These are phyloP conservation scores for Gossypium ekmanianum DNA, from an alignment of 345 rosid genomes.

Conservation along the genomic window DNA sequence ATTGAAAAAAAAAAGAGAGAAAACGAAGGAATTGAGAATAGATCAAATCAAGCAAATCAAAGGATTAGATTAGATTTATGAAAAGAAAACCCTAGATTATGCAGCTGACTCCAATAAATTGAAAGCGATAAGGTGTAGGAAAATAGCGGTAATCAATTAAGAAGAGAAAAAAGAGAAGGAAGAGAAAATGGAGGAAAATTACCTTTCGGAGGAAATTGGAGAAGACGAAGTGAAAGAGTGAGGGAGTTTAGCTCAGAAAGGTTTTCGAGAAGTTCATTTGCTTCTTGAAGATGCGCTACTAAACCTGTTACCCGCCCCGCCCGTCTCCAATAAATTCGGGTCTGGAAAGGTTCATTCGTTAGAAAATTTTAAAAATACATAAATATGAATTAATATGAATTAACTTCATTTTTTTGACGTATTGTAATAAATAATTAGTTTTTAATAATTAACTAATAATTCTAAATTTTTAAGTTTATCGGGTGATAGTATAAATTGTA, in stretches of 20 bases:
- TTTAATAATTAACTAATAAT: too few species aligned
- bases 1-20: not conserved
- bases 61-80: slow-evolving; percentile 4
- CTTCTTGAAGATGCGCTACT: not conserved
- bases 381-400: too few species aligned
- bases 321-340: not conserved
- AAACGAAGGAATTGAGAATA: not conserved
- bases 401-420: too few species aligned
- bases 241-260: not conserved
- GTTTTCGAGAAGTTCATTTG: too few species aligned
- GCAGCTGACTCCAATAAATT: not conserved
- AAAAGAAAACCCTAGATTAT: slow-evolving; percentile 8
- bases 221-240: not conserved
- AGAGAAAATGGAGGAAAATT: not conserved
- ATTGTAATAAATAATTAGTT: too few species aligned
- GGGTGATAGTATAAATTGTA: too few species aligned
- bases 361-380: too few species aligned
- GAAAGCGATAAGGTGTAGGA: not conserved
- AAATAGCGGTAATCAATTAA: not conserved
- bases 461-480: too few species aligned
- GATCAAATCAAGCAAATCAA: not conserved
- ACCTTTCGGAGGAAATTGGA: not conserved
- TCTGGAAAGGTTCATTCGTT: not conserved
- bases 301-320: not conserved
- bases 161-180: too few species aligned